phyloP scores from a whole-genome alignment of 768 basidiomycete genomes.

The Sporobolomyces phaffii region DNA sequence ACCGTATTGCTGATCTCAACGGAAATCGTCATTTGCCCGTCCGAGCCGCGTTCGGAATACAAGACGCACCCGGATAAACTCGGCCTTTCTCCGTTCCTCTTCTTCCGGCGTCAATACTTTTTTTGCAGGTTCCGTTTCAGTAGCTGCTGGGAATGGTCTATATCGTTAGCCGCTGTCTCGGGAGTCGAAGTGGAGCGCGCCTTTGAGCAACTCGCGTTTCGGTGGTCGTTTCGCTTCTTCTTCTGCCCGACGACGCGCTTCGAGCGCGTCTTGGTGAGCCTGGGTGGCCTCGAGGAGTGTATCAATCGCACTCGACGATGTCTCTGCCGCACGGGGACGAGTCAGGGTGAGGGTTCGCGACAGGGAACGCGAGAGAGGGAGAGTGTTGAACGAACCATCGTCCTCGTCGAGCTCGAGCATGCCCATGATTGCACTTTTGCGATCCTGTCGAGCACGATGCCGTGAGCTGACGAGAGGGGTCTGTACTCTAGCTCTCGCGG shows the following conservation, averaged over 20 bases:
- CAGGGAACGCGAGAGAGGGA: not conserved
- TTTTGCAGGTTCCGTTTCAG: not conserved
- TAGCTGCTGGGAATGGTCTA: no score
- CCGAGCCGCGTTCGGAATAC: no score
- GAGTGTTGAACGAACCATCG: slow-evolving; percentile 6
- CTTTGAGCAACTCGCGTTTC: slow-evolving; percentile 3
- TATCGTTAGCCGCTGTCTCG: no score
- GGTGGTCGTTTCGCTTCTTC: slow-evolving; percentile 10
- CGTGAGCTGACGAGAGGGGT: no score
- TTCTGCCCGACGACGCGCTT: slow-evolving; percentile 8
- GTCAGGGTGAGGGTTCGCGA: not conserved
- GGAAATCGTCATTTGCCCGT: no score
- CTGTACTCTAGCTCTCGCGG: no score
- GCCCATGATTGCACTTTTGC: slow-evolving; percentile 32
- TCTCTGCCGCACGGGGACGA: not conserved
- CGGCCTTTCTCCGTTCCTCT: slow-evolving; percentile 22
- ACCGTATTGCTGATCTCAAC: slow-evolving; percentile 21
- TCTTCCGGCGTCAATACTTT: slow-evolving; percentile 26
- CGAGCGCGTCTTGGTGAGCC: slow-evolving; percentile 6
- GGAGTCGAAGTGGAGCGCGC: no score
- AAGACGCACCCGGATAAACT: slow-evolving; percentile 13
- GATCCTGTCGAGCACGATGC: slow-evolving; percentile 14
- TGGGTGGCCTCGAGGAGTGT: slow-evolving; percentile 10
- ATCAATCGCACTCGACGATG: not conserved
- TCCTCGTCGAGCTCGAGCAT: slow-evolving; percentile 32